Evolutionary conservation across 225 moss, liverwort and hornwort genomes (phyloP), one percentile per base, ranked within the genome.

Genomic region (Asterella californica): DNA sequence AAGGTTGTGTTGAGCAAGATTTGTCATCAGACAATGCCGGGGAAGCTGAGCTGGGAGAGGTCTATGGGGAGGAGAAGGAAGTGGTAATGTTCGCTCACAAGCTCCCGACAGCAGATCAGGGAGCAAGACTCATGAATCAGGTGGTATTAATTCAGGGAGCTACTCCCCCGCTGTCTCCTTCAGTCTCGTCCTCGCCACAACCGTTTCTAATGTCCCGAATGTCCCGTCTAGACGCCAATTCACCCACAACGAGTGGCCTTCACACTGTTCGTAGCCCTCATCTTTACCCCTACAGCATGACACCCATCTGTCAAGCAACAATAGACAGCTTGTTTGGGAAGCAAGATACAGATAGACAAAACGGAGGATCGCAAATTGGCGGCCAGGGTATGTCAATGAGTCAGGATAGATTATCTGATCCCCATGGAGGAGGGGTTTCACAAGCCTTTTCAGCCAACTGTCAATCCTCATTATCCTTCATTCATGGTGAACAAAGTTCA

Each of bases 1-100:
- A 91, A 76, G 92, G 89, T 17, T 86, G 89, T 48, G 85, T 90
- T 73, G 95, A 95, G 49, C 92, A 92, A 71, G 93, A 92, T 10
- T 29, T 87, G 24, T 84, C 82, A 24, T 87, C 87, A 29, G 91
- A 89, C 27, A 91, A 90, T 46, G 85, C 88, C 47, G 94, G 89
- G 47, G 90, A 83, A 75, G 89, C 87, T 25, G 92, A 88, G 65
- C 21, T 86, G 79, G 85, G 85, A 48, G 83, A 62, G 73, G 81
- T 61, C 29, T 88, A 78, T 81, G 94, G 91, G 14, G 96, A 96
- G 73, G 96, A 92, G 80, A 91, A 89, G 63, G 96, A 94, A 55
- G 96, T 96, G 42, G 87, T 96, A 71, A 94, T 96, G 94, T 92
- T 94, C 74, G 94, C 92, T 34, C 94, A 96, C 70, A 92, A 91